phyloP scores from a whole-genome alignment of 1,139 yeast genomes.

The Geotrichum citri-aurantii region DNA sequence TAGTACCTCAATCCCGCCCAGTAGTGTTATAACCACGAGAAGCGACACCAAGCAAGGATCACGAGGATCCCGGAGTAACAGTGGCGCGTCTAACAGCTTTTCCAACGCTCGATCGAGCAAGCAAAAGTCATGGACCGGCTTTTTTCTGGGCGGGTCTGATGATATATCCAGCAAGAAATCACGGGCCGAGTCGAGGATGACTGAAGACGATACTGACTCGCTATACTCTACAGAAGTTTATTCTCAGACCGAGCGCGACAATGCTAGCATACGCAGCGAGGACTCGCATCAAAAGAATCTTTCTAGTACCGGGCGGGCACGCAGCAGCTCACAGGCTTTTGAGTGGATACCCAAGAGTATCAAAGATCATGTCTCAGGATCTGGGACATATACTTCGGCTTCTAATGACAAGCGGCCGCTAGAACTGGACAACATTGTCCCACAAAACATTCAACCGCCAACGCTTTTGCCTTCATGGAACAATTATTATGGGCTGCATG shows the following conservation, averaged over 20 bases:
- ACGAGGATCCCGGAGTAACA: neutral
- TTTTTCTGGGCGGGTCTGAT: conserved; percentile 3
- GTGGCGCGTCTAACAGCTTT: neutral
- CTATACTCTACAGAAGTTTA: conserved; percentile 9
- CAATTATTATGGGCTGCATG: conserved; percentile 27
- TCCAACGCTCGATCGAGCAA: conserved; percentile 1
- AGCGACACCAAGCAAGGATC: conserved; percentile 2
- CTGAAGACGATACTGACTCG: conserved; percentile 15
- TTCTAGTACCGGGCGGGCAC: neutral
- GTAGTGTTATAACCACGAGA: neutral
- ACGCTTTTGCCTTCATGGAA: conserved; percentile 32
- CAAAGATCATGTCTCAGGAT: conserved; percentile 27
- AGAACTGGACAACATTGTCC: conserved; percentile 43
- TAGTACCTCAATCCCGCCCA: neutral
- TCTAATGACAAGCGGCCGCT: conserved; percentile 37
- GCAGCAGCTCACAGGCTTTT: conserved; percentile 21
- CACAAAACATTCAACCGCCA: conserved; percentile 37
- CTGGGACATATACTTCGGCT: conserved; percentile 22
- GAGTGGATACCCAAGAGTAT: conserved; percentile 27
- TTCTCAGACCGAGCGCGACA: conserved; percentile 3
- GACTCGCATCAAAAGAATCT: neutral
- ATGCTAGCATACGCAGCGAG: conserved; percentile 11
- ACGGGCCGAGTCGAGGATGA: conserved; percentile 1
- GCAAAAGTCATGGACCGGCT: conserved; percentile 6
- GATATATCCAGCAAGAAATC: neutral